Evolutionary conservation across 768 basidiomycete genomes (phyloP).

Genomic region (Amyloporia xantha): DNA sequence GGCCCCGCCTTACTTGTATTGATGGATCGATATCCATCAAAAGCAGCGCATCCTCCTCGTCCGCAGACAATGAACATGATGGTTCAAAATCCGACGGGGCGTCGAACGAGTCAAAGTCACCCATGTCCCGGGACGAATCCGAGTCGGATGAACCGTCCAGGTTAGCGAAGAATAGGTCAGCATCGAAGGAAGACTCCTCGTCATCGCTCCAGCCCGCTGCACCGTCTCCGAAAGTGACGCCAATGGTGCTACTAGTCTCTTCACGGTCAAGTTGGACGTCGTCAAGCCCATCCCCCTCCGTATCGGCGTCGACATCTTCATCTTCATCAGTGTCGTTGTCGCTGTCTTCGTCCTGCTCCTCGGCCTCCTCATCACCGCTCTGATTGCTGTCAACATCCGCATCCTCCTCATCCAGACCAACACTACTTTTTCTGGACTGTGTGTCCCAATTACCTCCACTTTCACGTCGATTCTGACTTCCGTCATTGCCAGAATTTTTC

Average conservation of each 20-base stretch:
- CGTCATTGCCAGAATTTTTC: constrained; percentile 43
- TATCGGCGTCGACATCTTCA: constrained; percentile 23
- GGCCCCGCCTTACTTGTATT: constrained; percentile 17
- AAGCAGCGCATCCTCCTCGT: constrained; percentile 22
- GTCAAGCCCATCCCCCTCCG: constrained; percentile 22
- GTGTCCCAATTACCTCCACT: constrained; percentile 57
- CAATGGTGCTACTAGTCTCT: constrained; percentile 23
- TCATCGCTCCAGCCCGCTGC: constrained; percentile 77
- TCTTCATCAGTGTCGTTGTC: constrained; percentile 39
- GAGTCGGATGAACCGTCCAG: constrained; percentile 52
- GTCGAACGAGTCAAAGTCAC: constrained; percentile 32
- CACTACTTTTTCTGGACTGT: constrained; percentile 61
- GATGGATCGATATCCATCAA: constrained; percentile 24
- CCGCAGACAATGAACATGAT: constrained; percentile 17
- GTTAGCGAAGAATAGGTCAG: constrained; percentile 79
- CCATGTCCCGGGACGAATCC: constrained; percentile 42
- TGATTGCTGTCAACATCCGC: constrained; percentile 55
- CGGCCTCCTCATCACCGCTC: constrained; percentile 36
- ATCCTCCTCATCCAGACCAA: constrained; percentile 64
- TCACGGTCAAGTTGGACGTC: constrained; percentile 23
- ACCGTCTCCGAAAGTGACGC: constrained; percentile 50
- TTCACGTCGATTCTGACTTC: constrained; percentile 26
- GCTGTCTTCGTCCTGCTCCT: constrained; percentile 41
- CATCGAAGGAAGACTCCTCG: constrained; percentile 74
- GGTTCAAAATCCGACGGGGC: constrained; percentile 19